These are phyloP conservation scores for Cordyceps cicadae DNA, from an alignment of 2,329 filamentous ascomycete species.

Conservation along the genomic window DNA sequence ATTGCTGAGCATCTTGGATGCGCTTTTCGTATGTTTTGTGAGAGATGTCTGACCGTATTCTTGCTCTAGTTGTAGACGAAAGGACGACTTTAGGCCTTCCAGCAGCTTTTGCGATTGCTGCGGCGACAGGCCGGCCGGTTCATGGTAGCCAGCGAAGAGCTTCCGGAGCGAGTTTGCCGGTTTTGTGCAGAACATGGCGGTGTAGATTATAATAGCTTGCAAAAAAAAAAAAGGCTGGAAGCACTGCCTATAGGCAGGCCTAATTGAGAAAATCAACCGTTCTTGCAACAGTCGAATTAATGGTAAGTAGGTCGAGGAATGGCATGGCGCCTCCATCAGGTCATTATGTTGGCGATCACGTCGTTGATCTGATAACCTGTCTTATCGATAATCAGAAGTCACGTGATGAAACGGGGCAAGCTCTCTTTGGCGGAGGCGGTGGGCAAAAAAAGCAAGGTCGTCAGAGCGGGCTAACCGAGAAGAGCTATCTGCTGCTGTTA, in stretches of 20 bases:
- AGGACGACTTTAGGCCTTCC: slow-evolving; percentile 47
- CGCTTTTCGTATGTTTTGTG: slow-evolving; percentile 22
- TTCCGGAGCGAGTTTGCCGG: slow-evolving; percentile 29
- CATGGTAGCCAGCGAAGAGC: slow-evolving; percentile 37
- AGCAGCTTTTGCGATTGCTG: slow-evolving; percentile 47
- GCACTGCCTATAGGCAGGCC: slow-evolving; percentile 11
- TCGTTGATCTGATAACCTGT: not conserved
- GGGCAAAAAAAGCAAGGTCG: not conserved
- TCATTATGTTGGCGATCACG: not conserved
- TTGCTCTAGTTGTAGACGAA: slow-evolving; percentile 48
- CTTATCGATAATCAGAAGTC: not conserved
- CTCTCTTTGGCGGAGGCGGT: not conserved
- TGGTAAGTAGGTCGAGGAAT: not conserved
- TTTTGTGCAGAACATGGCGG: slow-evolving; percentile 31
- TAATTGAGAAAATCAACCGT: not conserved
- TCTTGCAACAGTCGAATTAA: not conserved
- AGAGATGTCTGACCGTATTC: slow-evolving; percentile 39
- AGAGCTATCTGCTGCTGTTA: no score
- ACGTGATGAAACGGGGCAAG: not conserved
- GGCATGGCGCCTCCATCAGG: not conserved
- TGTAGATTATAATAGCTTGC: not conserved
- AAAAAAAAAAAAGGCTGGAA: not conserved
- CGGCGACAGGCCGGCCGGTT: slow-evolving; percentile 42
- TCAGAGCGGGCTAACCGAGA: not conserved
- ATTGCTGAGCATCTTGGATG: slow-evolving; percentile 9